phyloP scores from a whole-genome alignment of 495 filamentous ascomycete genomes.

The Podospora tetraspora region DNA sequence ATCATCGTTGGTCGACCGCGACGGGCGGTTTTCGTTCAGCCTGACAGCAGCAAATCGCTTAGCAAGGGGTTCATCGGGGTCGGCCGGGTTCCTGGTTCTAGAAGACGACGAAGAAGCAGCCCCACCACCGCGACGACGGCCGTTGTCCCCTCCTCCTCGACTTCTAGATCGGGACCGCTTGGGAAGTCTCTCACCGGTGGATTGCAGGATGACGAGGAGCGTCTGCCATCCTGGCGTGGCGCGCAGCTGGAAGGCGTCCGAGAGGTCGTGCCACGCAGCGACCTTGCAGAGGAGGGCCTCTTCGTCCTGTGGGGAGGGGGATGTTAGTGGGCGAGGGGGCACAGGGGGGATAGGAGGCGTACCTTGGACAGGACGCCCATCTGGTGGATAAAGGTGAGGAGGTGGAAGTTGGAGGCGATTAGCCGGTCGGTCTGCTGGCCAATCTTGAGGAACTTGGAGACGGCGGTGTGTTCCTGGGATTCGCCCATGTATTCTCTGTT shows the following conservation, averaged over 20 bases:
- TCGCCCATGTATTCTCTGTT: conserved; percentile 82
- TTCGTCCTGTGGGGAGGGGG: conserved; percentile 62
- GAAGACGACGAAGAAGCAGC: conserved; percentile 15
- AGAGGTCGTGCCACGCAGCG: conserved; percentile 68
- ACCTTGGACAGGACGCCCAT: conserved; percentile 79
- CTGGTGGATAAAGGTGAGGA: conserved; percentile 78
- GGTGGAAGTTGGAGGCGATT: conserved; percentile 85
- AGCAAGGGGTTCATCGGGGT: conserved; percentile 72
- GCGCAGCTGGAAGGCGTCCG: conserved; percentile 73
- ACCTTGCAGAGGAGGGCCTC: conserved; percentile 80
- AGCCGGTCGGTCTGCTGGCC: conserved; percentile 53
- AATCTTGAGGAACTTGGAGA: conserved; percentile 39
- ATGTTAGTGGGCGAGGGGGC: not conserved
- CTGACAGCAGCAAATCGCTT: conserved; percentile 98
- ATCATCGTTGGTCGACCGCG: not conserved
- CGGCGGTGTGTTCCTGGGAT: conserved; percentile 57
- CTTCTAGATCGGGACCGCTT: conserved; percentile 62
- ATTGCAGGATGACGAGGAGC: conserved; percentile 82
- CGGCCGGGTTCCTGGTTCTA: conserved; percentile 6
- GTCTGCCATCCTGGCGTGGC: conserved; percentile 88
- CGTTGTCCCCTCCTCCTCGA: conserved; percentile 20
- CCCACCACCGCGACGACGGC: conserved; percentile 22
- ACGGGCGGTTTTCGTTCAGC: conserved; percentile 53
- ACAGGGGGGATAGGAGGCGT: conserved; percentile 8
- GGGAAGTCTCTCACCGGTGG: conserved; percentile 92